Conservation (phyloP, 2,329 filamentous ascomycete genomes). For the Diaporthe velutina region DNA sequence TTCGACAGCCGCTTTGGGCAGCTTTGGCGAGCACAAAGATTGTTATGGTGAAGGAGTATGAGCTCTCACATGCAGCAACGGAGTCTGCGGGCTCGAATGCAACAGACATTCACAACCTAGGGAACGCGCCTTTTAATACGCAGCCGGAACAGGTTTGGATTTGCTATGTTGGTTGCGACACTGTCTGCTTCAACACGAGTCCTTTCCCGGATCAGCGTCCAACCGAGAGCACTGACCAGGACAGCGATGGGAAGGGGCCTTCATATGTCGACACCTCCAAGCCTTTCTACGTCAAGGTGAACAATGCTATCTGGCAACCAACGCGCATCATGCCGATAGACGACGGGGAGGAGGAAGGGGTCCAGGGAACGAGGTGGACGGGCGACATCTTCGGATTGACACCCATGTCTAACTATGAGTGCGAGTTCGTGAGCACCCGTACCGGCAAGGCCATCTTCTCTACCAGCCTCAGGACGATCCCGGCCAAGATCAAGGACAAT, state of each 20-base stretch:
- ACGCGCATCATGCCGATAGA: conserved; percentile 74
- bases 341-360: conserved; percentile 50
- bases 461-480: conserved; percentile 76
- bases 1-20: conserved; percentile 93
- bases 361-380: conserved; percentile 70
- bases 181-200: conserved; percentile 82
- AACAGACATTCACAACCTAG: conserved; percentile 82
- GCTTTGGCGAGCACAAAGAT: conserved; percentile 96
- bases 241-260: conserved; percentile 51
- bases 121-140: conserved; percentile 79
- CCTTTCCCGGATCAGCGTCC: conserved; percentile 58
- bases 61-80: conserved; percentile 81
- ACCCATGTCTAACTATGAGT: conserved; percentile 81
- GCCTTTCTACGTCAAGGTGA: conserved; percentile 83
- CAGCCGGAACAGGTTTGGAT: conserved; percentile 84
- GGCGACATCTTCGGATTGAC: conserved; percentile 79
- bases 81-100: conserved; percentile 81
- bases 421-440: conserved; percentile 79
- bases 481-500: conserved; percentile 59
- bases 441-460: conserved; percentile 78
- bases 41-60: conserved; percentile 92
- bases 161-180: conserved; percentile 82
- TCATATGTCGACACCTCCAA: conserved; percentile 75
- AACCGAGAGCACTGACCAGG: conserved; percentile 48
- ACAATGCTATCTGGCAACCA: conserved; percentile 84